Percentiles rank a stretch among this genome's conserved stretches.
These are phyloP conservation scores for Ophiocordyceps camponoti-floridani DNA, from an alignment of 2,329 filamentous ascomycete species.

Conservation along the genomic window DNA sequence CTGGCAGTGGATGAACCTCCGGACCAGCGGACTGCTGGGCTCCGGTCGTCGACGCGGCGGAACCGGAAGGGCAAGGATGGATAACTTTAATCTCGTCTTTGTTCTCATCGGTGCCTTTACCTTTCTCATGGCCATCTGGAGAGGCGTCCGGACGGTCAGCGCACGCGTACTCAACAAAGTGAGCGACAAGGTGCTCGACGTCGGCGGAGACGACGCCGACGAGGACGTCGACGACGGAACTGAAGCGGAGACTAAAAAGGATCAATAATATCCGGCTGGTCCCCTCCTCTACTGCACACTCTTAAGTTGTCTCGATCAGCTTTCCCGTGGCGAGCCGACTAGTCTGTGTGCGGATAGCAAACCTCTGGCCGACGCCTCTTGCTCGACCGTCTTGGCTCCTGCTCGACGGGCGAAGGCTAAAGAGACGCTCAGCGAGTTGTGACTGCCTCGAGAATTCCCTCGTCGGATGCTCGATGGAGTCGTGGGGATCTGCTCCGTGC, in stretches of 20 bases:
- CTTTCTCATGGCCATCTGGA: slow-evolving; percentile 73
- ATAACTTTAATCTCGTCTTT: slow-evolving; percentile 63
- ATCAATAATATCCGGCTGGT: slow-evolving; percentile 6
- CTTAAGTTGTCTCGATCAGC: slow-evolving; percentile 84
- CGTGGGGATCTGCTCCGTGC: slow-evolving; percentile 17
- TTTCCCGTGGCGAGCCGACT: slow-evolving; percentile 75
- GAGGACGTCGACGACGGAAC: slow-evolving; percentile 27
- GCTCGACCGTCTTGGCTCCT: slow-evolving; percentile 32
- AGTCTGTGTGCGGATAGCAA: slow-evolving; percentile 89
- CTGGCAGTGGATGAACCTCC: slow-evolving; percentile 60
- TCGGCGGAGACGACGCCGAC: slow-evolving; percentile 43
- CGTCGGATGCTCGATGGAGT: slow-evolving; percentile 7
- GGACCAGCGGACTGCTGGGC: slow-evolving; percentile 38
- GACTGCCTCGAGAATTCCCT: slow-evolving; percentile 10
- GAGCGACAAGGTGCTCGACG: slow-evolving; percentile 67
- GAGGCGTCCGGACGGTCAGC: slow-evolving; percentile 58
- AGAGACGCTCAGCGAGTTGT: slow-evolving; percentile 12
- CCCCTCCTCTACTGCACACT: slow-evolving; percentile 46
- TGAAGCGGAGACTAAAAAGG: slow-evolving; percentile 16
- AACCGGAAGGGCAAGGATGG: slow-evolving; percentile 59
- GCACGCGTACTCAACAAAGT: slow-evolving; percentile 56
- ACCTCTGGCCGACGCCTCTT: slow-evolving; percentile 23
- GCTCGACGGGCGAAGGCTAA: slow-evolving; percentile 9
- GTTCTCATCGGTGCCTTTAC: slow-evolving; percentile 66
- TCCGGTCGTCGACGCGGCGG: slow-evolving; percentile 30